Conservation (phyloP, 106 monocot genomes). For the Dendrobium nobile region DNA sequence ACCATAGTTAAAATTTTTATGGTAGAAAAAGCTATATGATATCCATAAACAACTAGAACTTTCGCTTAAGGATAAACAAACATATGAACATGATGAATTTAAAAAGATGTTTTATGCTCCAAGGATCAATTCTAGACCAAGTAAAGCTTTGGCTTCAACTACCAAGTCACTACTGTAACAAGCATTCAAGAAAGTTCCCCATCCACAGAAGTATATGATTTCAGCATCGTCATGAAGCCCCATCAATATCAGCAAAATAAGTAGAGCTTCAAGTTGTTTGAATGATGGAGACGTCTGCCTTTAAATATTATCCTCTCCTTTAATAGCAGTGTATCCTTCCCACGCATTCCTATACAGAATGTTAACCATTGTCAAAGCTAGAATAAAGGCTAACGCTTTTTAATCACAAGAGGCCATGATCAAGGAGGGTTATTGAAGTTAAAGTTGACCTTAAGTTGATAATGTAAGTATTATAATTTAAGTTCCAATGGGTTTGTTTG, state of each 20-base stretch:
- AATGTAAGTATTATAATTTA: background rate
- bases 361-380: background rate
- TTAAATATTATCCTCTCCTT: background rate
- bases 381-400: background rate
- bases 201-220: background rate
- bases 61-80: background rate
- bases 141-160: background rate
- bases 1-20: background rate
- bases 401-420: background rate
- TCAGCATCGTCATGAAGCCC: background rate
- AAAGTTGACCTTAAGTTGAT: background rate
- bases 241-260: background rate
- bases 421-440: background rate
- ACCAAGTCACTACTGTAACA: background rate
- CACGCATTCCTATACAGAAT: background rate
- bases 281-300: background rate
- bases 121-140: background rate
- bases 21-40: background rate
- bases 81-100: background rate
- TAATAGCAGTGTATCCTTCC: background rate
- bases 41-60: background rate
- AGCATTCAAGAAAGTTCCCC: background rate
- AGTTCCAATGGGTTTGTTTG: too few relatives aligned
- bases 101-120: background rate
- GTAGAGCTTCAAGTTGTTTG: background rate